Percentiles rank a stretch among this genome's conserved stretches.
These are phyloP conservation scores for Orobanche coerulescens DNA, from an alignment of 257 asterid species.

Conservation along the genomic window DNA sequence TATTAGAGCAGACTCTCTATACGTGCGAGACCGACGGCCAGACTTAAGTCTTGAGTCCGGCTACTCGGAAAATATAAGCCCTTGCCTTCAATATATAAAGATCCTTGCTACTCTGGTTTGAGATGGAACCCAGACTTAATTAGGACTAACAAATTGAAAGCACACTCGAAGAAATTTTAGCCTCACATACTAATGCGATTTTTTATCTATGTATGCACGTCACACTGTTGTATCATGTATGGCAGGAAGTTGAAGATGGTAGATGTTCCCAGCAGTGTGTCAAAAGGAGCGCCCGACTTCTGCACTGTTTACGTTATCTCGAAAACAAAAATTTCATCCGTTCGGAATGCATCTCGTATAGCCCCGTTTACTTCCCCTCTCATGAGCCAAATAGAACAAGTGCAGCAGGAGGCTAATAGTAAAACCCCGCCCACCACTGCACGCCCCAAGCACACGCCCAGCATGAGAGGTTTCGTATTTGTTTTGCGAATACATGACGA, in stretches of 20 bases:
- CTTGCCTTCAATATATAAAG: too few species aligned
- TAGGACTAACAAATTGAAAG: not conserved
- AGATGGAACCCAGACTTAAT: too few species aligned
- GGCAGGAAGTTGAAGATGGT: slow-evolving; percentile 48
- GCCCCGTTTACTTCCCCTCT: slow-evolving; percentile 59
- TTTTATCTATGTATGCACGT: not conserved
- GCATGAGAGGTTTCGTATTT: slow-evolving; percentile 28
- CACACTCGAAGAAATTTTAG: too few species aligned
- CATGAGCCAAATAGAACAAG: slow-evolving; percentile 27
- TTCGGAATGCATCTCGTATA: slow-evolving; percentile 44
- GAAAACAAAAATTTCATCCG: slow-evolving; percentile 43
- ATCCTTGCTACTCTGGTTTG: too few species aligned
- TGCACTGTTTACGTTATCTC: slow-evolving; percentile 60
- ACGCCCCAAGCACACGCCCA: slow-evolving; percentile 28
- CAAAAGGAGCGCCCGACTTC: slow-evolving; percentile 57
- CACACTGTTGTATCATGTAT: not conserved
- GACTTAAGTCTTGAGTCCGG: too few species aligned
- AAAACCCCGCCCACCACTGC: slow-evolving; percentile 17
- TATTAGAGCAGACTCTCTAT: too few species aligned
- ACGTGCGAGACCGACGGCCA: too few species aligned
- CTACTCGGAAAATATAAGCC: too few species aligned
- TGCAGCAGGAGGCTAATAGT: slow-evolving; percentile 24
- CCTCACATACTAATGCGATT: not conserved
- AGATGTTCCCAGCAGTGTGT: slow-evolving; percentile 45
- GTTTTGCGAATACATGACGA: not conserved